Conservation (phyloP, 768 basidiomycete species). For the Mycena latifolia region DNA sequence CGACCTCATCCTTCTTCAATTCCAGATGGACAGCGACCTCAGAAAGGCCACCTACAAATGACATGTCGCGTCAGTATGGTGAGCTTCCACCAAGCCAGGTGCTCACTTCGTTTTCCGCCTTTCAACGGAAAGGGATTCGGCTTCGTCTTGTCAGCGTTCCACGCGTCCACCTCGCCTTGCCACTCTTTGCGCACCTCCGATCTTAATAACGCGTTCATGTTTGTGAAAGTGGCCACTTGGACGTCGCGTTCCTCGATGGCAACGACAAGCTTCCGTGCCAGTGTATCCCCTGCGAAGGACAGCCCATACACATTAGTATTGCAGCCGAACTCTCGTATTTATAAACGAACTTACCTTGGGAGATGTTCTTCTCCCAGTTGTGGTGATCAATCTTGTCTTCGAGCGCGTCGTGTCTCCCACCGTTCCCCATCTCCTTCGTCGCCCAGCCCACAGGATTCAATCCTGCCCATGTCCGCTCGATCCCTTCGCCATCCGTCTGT, state of each 20-base stretch:
- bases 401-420: slow-evolving; percentile 40
- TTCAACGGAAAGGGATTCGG: neutral
- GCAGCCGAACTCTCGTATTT: too few relatives aligned
- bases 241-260: slow-evolving; percentile 19
- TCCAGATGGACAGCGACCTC: neutral
- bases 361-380: slow-evolving; percentile 32
- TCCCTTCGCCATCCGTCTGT: slow-evolving; percentile 24
- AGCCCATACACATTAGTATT: too few relatives aligned
- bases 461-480: slow-evolving; percentile 44
- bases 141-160: slow-evolving; percentile 8
- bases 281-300: neutral
- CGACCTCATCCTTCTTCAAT: neutral
- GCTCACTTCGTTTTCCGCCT: neutral
- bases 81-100: too few relatives aligned
- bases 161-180: slow-evolving; percentile 2
- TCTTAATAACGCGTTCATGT: slow-evolving; percentile 3
- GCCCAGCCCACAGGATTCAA: slow-evolving; percentile 40
- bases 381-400: slow-evolving; percentile 42
- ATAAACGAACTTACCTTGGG: slow-evolving; percentile 1
- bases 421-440: slow-evolving; percentile 48
- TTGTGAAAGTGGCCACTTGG: neutral
- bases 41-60: neutral
- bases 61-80: too few relatives aligned
- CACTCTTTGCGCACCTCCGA: slow-evolving; percentile 7
- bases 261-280: slow-evolving; percentile 15